A percentile compares a stretch with the other conserved stretches of the same genome.
Conservation (phyloP, 371 early-diverging fungal species). For the Dinochytrium kinnereticum region DNA sequence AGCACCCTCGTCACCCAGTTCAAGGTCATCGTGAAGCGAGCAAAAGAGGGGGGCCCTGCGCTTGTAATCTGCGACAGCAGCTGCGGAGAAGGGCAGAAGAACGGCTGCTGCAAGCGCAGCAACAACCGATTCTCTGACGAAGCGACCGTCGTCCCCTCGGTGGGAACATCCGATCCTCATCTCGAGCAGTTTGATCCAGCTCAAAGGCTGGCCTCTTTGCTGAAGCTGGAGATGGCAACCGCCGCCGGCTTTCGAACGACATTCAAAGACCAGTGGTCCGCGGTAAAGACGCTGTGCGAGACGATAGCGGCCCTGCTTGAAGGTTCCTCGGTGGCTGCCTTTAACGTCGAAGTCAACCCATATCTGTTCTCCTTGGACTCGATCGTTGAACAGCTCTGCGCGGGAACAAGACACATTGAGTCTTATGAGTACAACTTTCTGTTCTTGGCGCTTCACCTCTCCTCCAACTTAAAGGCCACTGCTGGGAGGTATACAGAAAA, state of each 20-base stretch:
- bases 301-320: neutral
- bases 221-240: no score
- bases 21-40: neutral
- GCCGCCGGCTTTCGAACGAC: no score
- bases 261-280: neutral
- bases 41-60: neutral
- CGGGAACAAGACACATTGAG: neutral
- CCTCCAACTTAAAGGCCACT: neutral
- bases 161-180: neutral
- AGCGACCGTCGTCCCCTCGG: neutral
- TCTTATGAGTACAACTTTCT: neutral
- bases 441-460: neutral
- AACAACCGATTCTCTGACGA: neutral
- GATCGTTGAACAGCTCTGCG: neutral
- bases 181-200: neutral
- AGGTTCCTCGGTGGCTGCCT: neutral
- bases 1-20: neutral
- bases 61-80: neutral
- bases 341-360: neutral
- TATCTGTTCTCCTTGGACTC: neutral
- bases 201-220: no score
- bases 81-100: neutral
- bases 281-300: neutral
- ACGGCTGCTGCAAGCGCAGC: neutral
- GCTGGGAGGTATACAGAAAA: no score